Base-by-base conservation (phyloP, 1,139 yeast genomes). In the Zygosaccharomyces sapae region DNA sequence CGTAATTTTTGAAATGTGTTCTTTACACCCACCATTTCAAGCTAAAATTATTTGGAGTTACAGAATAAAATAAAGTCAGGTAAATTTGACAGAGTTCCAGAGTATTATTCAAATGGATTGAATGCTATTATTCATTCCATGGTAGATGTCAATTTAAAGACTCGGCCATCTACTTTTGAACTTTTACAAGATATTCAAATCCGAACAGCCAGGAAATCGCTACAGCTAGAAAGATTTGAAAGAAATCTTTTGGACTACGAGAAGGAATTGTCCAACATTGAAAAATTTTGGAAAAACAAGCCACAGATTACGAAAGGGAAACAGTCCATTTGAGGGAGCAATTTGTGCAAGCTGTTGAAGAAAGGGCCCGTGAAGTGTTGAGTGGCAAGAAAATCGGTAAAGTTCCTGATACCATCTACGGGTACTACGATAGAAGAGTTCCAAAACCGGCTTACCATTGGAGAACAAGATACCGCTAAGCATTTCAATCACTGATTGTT, bases 11-110 rank as follows among this genome's bases (percentile, higher is more conserved):
- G 98, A 92, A 62, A 72, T 92, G 51, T 90, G 97, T 65, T 76
- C 95, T 0, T 72, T 88, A 47, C 83, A 79, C 56, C 97, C 97
- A 0, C 98, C 98, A 5, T 92, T 92, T 62, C 92, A 86, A 58
- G 97, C 97, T 2, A 89, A 88, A 85, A 95, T 0, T 97, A 89
- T 66, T 62, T 85, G 30, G 94, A 86, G 57, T 71, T 92, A 42
- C 95, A 90, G 60, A 82, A 85, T 41, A 83, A 80, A 59, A 90
- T 92, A 52, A 83, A 85, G 55, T 73, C 74, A 35, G 97, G 97
- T 0, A 63, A 69, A 1, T 84, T 83, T 54, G 83, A 86, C 2
- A 80, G 81, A 3, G 68, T 92, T 4, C 92, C 96, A 0, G 74
- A 74, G 2, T 76, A 75, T 50, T 92, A 90, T 63, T 87, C 96